These are phyloP conservation scores for Talaromyces sp. DNA, from an alignment of 2,329 filamentous ascomycete genomes.

Conservation along the genomic window DNA sequence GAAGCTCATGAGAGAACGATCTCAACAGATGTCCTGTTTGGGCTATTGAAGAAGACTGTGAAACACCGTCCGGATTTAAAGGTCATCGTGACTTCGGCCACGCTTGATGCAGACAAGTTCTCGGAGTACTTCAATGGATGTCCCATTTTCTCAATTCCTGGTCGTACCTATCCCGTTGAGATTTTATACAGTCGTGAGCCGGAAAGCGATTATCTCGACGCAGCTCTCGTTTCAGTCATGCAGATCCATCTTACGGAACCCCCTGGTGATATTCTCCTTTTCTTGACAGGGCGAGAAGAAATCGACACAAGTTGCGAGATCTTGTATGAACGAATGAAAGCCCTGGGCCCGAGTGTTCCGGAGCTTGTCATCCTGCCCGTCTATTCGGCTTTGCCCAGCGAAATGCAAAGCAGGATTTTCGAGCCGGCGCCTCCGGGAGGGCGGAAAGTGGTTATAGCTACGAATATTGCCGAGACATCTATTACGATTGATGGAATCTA, in stretches of 20 bases:
- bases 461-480: constrained; percentile 96
- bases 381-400: constrained; percentile 88
- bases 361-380: constrained; percentile 90
- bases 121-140: constrained; percentile 93
- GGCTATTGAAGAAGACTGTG: constrained; percentile 85
- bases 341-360: constrained; percentile 80
- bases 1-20: constrained; percentile 98
- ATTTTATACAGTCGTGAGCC: constrained; percentile 93
- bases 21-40: constrained; percentile 91
- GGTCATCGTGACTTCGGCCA: constrained; percentile 93
- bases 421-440: constrained; percentile 81
- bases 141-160: constrained; percentile 94
- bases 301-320: constrained; percentile 95
- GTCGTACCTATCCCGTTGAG: constrained; percentile 91
- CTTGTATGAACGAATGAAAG: constrained; percentile 92
- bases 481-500: constrained; percentile 98
- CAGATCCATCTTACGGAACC: constrained; percentile 94
- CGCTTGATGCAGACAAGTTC: constrained; percentile 95
- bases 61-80: constrained; percentile 83
- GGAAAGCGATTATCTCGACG: constrained; percentile 91
- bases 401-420: constrained; percentile 92
- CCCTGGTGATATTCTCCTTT: constrained; percentile 88
- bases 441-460: constrained; percentile 93
- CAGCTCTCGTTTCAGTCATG: constrained; percentile 94
- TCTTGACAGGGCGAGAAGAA: constrained; percentile 95